Evolutionary conservation across 164 flowering plant genomes (phyloP).

Genomic region (Cinnamomum chago): DNA sequence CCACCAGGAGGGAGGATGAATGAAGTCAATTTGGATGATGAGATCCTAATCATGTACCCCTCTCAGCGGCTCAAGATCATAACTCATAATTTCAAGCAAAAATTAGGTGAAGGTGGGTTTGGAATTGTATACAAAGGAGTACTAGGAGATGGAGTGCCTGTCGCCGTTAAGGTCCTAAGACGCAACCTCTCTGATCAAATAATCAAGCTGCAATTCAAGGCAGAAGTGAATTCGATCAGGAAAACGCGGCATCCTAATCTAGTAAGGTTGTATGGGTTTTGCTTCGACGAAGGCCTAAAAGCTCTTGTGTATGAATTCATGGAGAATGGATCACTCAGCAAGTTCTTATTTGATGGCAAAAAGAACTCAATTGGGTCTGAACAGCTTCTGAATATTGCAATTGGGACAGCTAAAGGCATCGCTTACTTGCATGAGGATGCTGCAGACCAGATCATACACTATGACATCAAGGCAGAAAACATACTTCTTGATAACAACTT

Average conservation of each 20-base stretch:
- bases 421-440: constrained; percentile 6
- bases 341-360: neutral
- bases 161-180: constrained; percentile 8
- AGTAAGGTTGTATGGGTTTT: constrained; percentile 6
- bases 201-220: constrained; percentile 1
- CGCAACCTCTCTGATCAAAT: neutral
- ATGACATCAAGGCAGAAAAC: constrained; percentile 10
- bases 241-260: constrained; percentile 9
- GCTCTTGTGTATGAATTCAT: constrained; percentile 9
- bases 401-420: constrained; percentile 9
- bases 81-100: constrained; percentile 8
- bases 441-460: neutral
- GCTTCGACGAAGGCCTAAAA: neutral
- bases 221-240: constrained; percentile 7
- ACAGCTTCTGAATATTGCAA: constrained; percentile 4
- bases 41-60: constrained; percentile 7
- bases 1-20: neutral
- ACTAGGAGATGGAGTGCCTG: neutral
- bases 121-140: constrained; percentile 6
- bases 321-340: constrained; percentile 7
- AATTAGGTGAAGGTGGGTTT: neutral
- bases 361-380: neutral
- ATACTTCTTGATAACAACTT: constrained; percentile 4
- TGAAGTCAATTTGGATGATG: neutral
- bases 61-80: neutral